These are phyloP conservation scores for Rhododendron vialii DNA, from an alignment of 148 eudicot genomes.

Conservation along the genomic window DNA sequence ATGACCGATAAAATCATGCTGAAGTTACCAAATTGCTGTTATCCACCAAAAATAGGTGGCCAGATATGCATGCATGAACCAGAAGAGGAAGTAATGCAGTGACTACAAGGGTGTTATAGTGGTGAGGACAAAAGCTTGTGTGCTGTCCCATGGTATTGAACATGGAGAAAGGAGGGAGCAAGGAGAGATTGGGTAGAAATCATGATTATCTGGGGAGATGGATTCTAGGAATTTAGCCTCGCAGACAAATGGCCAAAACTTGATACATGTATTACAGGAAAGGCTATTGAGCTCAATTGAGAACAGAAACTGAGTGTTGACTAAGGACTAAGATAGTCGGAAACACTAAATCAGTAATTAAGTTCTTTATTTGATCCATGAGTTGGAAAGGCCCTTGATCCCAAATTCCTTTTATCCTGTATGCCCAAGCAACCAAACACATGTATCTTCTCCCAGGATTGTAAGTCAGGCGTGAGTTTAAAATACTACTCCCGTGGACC, in stretches of 20 bases:
- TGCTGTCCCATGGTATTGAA: background rate
- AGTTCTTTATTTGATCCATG: background rate
- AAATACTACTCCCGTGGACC: background rate
- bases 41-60: background rate
- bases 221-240: background rate
- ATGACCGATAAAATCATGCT: too few relatives aligned
- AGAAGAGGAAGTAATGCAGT: background rate
- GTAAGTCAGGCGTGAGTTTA: background rate
- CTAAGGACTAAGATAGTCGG: background rate
- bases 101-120: background rate
- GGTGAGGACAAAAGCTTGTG: background rate
- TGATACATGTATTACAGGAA: background rate
- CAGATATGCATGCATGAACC: background rate
- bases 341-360: background rate
- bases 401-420: background rate
- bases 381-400: background rate
- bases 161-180: background rate
- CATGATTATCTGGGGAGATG: background rate
- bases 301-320: background rate
- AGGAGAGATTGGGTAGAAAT: background rate
- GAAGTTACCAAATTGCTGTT: background rate
- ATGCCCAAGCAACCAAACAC: background rate
- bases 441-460: background rate
- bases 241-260: background rate
- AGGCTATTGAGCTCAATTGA: background rate